A percentile compares a stretch with the other conserved stretches of the same genome.
These are phyloP conservation scores for Bothriochloa decipiens DNA, from an alignment of 176 grass and related monocot species.

Conservation along the genomic window DNA sequence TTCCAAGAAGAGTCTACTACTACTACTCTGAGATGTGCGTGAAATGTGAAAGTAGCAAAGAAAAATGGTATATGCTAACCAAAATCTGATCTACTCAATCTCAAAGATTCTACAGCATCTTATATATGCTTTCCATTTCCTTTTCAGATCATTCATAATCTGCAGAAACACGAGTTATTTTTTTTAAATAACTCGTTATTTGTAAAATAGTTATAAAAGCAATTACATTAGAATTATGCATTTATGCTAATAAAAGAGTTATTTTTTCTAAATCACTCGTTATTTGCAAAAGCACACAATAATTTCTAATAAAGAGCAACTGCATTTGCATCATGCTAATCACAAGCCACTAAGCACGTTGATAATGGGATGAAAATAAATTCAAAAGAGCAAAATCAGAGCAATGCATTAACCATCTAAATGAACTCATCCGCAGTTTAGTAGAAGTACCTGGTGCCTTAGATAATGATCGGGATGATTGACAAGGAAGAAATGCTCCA, in stretches of 20 bases:
- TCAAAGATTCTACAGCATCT: background rate
- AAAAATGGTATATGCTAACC: background rate
- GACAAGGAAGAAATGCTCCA: conserved; percentile 99
- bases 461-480: conserved; percentile 95
- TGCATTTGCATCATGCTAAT: background rate
- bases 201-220: background rate
- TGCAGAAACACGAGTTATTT: conserved; percentile 13
- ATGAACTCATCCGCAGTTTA: background rate
- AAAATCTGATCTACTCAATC: conserved; percentile 11
- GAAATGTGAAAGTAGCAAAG: conserved; percentile 2
- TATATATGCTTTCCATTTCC: background rate
- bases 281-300: background rate
- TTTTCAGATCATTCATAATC: conserved; percentile 3
- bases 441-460: conserved; percentile 70
- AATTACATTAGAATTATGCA: background rate
- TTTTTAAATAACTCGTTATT: background rate
- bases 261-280: background rate
- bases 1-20: conserved; percentile 13
- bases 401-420: background rate
- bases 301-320: background rate
- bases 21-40: background rate
- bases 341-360: background rate
- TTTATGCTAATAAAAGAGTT: background rate
- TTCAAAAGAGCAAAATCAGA: background rate
- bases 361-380: conserved; percentile 24